Percentiles rank a stretch among this genome's conserved stretches.
These are phyloP conservation scores for Xanthoconium purpureum DNA, from an alignment of 768 basidiomycete genomes.

Conservation along the genomic window DNA sequence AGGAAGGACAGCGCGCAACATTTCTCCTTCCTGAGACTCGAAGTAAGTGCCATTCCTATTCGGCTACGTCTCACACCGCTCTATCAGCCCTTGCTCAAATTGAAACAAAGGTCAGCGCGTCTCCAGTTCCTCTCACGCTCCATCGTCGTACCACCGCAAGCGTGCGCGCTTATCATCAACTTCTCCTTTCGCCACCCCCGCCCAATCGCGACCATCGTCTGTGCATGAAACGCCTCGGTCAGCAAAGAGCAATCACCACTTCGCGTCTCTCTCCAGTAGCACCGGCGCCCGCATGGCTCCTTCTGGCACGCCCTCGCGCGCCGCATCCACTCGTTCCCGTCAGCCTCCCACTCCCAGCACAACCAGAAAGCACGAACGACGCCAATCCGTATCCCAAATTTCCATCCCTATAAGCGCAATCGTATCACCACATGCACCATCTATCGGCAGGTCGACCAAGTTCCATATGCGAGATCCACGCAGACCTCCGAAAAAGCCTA, in stretches of 20 bases:
- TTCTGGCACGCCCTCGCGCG: conserved; percentile 37
- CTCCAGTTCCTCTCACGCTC: conserved; percentile 56
- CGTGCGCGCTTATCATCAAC: conserved; percentile 56
- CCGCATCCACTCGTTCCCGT: conserved; percentile 35
- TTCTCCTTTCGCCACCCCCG: conserved; percentile 33
- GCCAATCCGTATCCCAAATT: conserved; percentile 59
- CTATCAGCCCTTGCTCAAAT: conserved; percentile 26
- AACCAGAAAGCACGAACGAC: conserved; percentile 33
- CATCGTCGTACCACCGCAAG: conserved; percentile 72
- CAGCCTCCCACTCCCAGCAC: conserved; percentile 25
- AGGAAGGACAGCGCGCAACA: conserved; percentile 50
- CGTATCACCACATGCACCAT: conserved; percentile 76
- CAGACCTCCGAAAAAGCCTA: conserved; percentile 52
- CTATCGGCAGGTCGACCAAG: conserved; percentile 52
- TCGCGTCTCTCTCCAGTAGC: conserved; percentile 37
- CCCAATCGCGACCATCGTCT: conserved; percentile 31
- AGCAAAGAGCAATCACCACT: conserved; percentile 13
- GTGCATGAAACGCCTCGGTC: conserved; percentile 27
- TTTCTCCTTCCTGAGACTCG: conserved; percentile 60
- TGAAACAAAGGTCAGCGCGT: conserved; percentile 48
- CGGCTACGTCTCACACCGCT: conserved; percentile 12
- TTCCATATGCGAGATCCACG: conserved; percentile 84
- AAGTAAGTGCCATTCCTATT: conserved; percentile 41
- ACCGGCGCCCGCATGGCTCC: conserved; percentile 27
- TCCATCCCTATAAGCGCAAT: conserved; percentile 81